phyloP scores from a whole-genome alignment of 331 rosid species.

The Dryas integrifolia region DNA sequence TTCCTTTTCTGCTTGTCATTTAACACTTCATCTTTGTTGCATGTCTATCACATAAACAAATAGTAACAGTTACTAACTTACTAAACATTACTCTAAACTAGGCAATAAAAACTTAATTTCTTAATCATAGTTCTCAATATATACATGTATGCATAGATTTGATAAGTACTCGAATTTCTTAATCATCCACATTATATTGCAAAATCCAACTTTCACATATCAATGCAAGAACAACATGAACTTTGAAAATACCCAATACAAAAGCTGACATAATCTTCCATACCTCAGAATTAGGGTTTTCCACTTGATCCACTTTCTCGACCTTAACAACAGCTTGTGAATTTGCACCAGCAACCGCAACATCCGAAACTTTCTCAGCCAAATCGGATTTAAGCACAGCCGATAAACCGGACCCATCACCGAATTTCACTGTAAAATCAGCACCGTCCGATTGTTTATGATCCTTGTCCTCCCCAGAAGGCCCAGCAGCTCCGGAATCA shows the following conservation, averaged over 20 bases:
- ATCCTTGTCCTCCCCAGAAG: constrained; percentile 36
- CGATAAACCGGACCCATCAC: constrained; percentile 32
- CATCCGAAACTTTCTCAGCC: constrained; percentile 34
- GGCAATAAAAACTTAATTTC: neutral
- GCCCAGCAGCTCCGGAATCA: constrained; percentile 40
- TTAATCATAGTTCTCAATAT: too few relatives aligned
- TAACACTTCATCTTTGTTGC: constrained; percentile 33
- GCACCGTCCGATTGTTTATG: constrained; percentile 30
- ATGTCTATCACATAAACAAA: constrained; percentile 36
- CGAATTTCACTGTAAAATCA: constrained; percentile 33
- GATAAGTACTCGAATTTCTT: neutral
- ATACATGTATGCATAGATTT: too few relatives aligned
- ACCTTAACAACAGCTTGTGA: constrained; percentile 10
- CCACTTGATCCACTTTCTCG: constrained; percentile 37
- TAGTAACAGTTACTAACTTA: neutral
- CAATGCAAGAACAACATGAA: neutral
- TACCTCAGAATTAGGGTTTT: constrained; percentile 45
- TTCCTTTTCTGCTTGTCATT: constrained; percentile 59
- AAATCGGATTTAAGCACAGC: constrained; percentile 23
- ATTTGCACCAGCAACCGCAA: constrained; percentile 28
- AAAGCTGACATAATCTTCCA: neutral
- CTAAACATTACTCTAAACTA: constrained; percentile 8
- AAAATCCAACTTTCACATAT: neutral
- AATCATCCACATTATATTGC: neutral
- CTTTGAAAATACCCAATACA: neutral